A percentile compares a stretch with the other conserved stretches of the same genome.
Evolutionary conservation across 1,284 basidiomycete species (phyloP).

Genomic region (Meripilus lineatus): DNA sequence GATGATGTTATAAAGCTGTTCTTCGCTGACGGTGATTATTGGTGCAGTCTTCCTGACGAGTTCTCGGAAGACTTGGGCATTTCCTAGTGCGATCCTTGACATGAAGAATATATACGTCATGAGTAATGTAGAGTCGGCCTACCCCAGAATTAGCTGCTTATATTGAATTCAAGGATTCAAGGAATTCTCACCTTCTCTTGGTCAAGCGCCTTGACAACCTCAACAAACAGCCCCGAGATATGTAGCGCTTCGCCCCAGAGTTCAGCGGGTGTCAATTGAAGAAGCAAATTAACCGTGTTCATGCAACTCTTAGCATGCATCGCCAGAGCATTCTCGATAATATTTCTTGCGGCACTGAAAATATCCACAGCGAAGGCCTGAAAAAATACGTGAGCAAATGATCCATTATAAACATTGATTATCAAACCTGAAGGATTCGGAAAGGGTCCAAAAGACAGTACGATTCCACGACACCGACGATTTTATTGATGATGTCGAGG

Average conservation of each 20-base stretch:
- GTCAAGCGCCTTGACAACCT: constrained; percentile 50
- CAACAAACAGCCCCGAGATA: constrained; percentile 61
- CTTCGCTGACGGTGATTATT: constrained; percentile 42
- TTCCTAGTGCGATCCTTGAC: constrained; percentile 61
- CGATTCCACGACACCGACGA: constrained; percentile 70
- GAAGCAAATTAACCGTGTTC: constrained; percentile 46
- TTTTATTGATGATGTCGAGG: constrained; percentile 70
- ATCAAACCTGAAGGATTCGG: constrained; percentile 62
- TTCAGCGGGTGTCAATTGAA: constrained; percentile 55
- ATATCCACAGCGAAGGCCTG: constrained; percentile 50
- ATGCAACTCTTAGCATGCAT: constrained; percentile 59
- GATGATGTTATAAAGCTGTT: constrained; percentile 55
- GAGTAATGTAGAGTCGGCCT: constrained; percentile 52
- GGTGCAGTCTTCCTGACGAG: constrained; percentile 59
- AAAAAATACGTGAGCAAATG: constrained; percentile 1
- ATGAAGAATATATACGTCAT: constrained; percentile 66
- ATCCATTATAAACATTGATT: neutral
- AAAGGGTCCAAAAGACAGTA: constrained; percentile 73
- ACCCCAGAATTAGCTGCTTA: no score
- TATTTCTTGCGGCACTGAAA: constrained; percentile 47
- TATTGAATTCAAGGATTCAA: neutral
- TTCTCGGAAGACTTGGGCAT: constrained; percentile 59
- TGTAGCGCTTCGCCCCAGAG: constrained; percentile 72
- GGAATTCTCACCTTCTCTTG: constrained; percentile 53
- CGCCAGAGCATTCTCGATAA: constrained; percentile 43